These are phyloP conservation scores for Hypoxylon fuscum DNA, from an alignment of 495 filamentous ascomycete genomes.

Conservation along the genomic window DNA sequence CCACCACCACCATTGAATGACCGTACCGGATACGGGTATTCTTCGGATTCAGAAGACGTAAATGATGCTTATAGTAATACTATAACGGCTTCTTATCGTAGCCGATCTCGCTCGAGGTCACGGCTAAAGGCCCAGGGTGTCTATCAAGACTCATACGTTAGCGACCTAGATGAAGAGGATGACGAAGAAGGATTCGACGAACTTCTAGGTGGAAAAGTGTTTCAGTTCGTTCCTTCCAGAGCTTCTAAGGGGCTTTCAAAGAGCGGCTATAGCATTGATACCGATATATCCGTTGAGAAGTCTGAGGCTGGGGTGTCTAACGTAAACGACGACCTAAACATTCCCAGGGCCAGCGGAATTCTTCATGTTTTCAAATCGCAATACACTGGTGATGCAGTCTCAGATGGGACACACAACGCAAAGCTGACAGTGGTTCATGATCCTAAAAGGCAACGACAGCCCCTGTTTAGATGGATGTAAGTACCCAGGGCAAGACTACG, in stretches of 20 bases:
- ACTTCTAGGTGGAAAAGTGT: constrained; percentile 22
- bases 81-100: constrained; percentile 5
- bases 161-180: constrained; percentile 16
- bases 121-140: not conserved
- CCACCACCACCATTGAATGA: not conserved
- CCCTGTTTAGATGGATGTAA: constrained; percentile 49
- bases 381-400: constrained; percentile 42
- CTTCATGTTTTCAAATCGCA: constrained; percentile 36
- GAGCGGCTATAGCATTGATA: constrained; percentile 21
- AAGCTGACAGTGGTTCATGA: constrained; percentile 35
- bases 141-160: constrained; percentile 5
- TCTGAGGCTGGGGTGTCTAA: constrained; percentile 8
- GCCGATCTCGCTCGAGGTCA: constrained; percentile 16
- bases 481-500: not conserved
- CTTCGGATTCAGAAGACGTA: constrained; percentile 19
- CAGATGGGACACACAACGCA: constrained; percentile 36
- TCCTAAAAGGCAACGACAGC: constrained; percentile 18
- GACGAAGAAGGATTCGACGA: constrained; percentile 27
- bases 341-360: constrained; percentile 5
- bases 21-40: not conserved
- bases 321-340: constrained; percentile 7
- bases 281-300: constrained; percentile 15
- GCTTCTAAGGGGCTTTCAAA: constrained; percentile 18
- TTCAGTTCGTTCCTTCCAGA: constrained; percentile 27
- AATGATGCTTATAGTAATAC: not conserved